These are phyloP conservation scores for Cystoisospora suis DNA, from an alignment of 169 alveolate genomes.

Conservation along the genomic window DNA sequence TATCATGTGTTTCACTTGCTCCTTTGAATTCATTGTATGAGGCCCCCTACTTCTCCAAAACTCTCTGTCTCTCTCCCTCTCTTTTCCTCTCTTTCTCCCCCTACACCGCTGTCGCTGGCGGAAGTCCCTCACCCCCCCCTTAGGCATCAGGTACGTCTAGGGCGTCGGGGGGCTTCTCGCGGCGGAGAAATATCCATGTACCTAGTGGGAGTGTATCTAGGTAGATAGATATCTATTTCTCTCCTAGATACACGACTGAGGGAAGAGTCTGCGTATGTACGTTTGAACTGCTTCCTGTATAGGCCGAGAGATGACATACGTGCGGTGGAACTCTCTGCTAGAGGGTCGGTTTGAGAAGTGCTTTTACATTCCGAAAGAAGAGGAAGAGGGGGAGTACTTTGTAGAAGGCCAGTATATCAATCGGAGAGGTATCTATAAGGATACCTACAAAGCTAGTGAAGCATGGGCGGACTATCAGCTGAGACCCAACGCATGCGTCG, in stretches of 20 bases:
- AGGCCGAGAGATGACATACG: conserved; percentile 37
- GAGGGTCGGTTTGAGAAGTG: conserved; percentile 82
- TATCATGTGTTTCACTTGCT: too few relatives aligned
- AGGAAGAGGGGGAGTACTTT: conserved; percentile 18
- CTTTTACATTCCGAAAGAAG: conserved; percentile 80
- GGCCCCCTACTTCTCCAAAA: too few relatives aligned
- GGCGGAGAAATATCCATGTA: neutral
- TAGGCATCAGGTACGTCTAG: too few relatives aligned
- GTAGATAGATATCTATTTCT: neutral
- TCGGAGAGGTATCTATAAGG: conserved; percentile 84
- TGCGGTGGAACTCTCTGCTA: conserved; percentile 83
- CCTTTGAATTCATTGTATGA: too few relatives aligned
- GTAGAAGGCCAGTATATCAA: conserved; percentile 52
- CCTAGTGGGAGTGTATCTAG: neutral
- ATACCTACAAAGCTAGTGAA: conserved; percentile 73
- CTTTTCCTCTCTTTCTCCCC: too few relatives aligned
- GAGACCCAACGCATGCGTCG: conserved; percentile 87
- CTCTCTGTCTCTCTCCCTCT: too few relatives aligned
- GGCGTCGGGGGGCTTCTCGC: too few relatives aligned
- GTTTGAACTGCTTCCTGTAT: neutral
- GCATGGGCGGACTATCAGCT: conserved; percentile 84
- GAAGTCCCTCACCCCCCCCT: too few relatives aligned
- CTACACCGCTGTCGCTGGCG: too few relatives aligned
- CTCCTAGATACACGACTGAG: neutral
- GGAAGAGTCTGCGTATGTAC: neutral